Percentiles rank a stretch among this genome's conserved stretches.
These are phyloP conservation scores for Saururus chinensis DNA, from an alignment of 164 flowering plant species.

Conservation along the genomic window DNA sequence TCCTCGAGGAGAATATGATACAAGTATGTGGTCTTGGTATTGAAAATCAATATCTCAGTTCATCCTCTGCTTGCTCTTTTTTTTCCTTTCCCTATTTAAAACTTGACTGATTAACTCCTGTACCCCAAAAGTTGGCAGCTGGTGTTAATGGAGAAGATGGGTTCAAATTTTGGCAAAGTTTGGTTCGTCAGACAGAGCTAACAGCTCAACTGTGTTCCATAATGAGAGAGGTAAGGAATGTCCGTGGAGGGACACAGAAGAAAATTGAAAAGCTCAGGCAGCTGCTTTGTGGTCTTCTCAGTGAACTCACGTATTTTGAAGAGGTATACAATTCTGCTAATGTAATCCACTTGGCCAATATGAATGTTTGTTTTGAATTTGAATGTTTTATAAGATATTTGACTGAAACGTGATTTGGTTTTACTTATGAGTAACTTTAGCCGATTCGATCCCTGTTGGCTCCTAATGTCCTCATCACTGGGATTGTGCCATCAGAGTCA, in stretches of 20 bases:
- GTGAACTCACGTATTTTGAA: constrained; percentile 94
- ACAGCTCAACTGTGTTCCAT: constrained; percentile 95
- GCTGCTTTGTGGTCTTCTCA: constrained; percentile 92
- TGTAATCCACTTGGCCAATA: not conserved
- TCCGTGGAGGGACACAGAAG: constrained; percentile 92
- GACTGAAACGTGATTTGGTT: not conserved
- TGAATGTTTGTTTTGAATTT: too few species aligned
- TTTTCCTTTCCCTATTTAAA: not conserved
- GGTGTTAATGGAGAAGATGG: constrained; percentile 78
- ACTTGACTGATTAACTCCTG: not conserved
- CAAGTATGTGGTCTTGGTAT: constrained; percentile 39
- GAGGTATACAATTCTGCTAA: constrained; percentile 42
- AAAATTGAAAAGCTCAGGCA: constrained; percentile 97
- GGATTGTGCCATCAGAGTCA: constrained; percentile 92
- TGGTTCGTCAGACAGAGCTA: constrained; percentile 94
- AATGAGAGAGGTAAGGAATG: constrained; percentile 88
- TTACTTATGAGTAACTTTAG: constrained; percentile 28
- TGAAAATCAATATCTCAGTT: not conserved
- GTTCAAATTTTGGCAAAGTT: constrained; percentile 81
- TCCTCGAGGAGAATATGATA: constrained; percentile 81
- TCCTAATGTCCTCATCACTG: constrained; percentile 70
- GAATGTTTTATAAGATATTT: not conserved
- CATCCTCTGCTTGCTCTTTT: not conserved
- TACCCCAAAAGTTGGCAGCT: constrained; percentile 42
- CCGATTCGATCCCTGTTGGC: constrained; percentile 90